A percentile compares a stretch with the other conserved stretches of the same genome.
These are phyloP conservation scores for Phytophthora rubi DNA, from an alignment of 352 stramenopile genomes.

Conservation along the genomic window DNA sequence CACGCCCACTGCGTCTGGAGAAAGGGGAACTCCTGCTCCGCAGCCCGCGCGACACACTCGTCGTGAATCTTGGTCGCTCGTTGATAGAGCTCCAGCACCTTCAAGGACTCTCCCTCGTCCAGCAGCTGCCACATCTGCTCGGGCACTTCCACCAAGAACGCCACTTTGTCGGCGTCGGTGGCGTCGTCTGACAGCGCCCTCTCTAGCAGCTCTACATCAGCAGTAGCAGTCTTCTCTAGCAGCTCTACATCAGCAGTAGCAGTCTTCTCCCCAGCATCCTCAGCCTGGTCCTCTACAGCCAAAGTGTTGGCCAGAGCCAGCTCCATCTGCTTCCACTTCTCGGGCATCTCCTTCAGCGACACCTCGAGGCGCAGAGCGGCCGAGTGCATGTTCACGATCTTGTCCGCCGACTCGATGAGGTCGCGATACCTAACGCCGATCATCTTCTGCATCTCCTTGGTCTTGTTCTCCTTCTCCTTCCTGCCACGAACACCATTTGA, in stretches of 20 bases:
- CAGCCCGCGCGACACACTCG: conserved; percentile 17
- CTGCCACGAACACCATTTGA: conserved; percentile 25
- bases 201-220: not conserved
- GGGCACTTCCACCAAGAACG: conserved; percentile 59
- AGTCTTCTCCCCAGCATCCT: not conserved
- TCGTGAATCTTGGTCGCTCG: conserved; percentile 42
- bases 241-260: not conserved
- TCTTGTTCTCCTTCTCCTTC: conserved; percentile 88
- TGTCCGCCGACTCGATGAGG: conserved; percentile 93
- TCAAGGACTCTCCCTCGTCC: conserved; percentile 64
- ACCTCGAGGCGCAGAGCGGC: conserved; percentile 79
- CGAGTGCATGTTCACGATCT: conserved; percentile 94
- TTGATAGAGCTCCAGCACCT: conserved; percentile 59
- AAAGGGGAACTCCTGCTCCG: conserved; percentile 59
- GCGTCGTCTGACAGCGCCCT: not conserved
- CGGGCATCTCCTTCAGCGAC: conserved; percentile 85
- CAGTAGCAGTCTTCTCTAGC: not conserved
- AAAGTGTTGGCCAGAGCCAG: conserved; percentile 42
- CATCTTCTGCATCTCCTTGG: conserved; percentile 93
- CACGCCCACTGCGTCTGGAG: conserved; percentile 70
- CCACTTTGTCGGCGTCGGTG: conserved; percentile 43
- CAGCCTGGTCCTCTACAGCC: conserved; percentile 7
- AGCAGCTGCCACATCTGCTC: conserved; percentile 78
- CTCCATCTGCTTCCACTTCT: conserved; percentile 81
- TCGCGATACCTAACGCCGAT: conserved; percentile 93